Percentiles rank a stretch among this genome's conserved stretches.
These are phyloP conservation scores for Camellia oleifera DNA, from an alignment of 179 eudicot genomes.

Conservation along the genomic window DNA sequence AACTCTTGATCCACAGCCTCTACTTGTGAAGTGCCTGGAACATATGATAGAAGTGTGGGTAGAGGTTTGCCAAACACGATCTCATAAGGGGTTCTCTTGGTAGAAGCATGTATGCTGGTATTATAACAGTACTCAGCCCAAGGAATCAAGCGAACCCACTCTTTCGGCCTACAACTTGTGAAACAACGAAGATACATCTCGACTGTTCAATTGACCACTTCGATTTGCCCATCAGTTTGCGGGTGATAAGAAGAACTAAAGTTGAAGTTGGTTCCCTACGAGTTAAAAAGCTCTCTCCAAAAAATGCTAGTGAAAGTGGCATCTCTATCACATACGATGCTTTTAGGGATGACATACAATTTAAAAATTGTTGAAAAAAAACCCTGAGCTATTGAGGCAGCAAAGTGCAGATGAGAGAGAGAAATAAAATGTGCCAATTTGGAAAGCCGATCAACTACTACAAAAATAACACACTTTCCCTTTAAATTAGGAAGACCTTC, in stretches of 20 bases:
- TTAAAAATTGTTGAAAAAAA: not conserved
- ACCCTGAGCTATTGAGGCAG: not conserved
- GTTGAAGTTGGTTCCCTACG: not conserved
- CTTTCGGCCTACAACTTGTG: not conserved
- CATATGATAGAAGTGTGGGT: not conserved
- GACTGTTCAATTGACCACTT: not conserved
- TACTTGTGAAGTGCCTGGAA: not conserved
- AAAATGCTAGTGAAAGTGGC: not conserved
- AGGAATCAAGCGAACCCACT: not conserved
- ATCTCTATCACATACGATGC: not conserved
- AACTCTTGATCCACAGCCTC: not conserved
- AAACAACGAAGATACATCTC: not conserved
- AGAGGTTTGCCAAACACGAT: not conserved
- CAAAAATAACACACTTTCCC: not conserved
- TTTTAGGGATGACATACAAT: not conserved
- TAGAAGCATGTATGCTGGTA: not conserved
- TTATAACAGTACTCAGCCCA: not conserved
- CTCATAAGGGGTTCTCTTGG: not conserved
- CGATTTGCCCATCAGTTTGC: not conserved
- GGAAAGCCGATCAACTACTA: not conserved
- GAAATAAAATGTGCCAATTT: conserved; percentile 5
- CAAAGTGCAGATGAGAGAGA: not conserved
- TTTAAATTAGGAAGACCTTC: not conserved
- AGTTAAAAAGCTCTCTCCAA: not conserved
- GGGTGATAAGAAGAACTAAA: not conserved